Evolutionary conservation across 306 rosid species (phyloP), one percentile per base, ranked within the genome.

Genomic region (Malus domestica): DNA sequence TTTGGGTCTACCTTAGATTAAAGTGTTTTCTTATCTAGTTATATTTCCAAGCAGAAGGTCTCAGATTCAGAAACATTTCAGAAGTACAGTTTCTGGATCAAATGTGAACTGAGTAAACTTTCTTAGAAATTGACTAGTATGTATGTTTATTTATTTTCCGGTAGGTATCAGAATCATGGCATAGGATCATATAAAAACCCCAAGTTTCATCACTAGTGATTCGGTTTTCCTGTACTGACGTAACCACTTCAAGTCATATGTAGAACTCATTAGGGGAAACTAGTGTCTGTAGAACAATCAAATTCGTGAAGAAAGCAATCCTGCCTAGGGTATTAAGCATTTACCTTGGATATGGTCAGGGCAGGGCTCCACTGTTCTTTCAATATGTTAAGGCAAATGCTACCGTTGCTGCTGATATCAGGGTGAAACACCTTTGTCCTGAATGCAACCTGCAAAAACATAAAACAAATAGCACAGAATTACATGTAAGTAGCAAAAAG

Each of bases 331-430:
- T 4, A 60, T 44, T 22, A 40, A 74, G 73, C 33, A 77, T 62
- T 68, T 72, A 90, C 96, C 96, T 90, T 88, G 74, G 96, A 88
- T 72, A 90, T 88, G 77, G 92, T 90, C 19, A 90, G 79, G 52
- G 95, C 95, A 59, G 95, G 95, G 79, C 95, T 88, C 95, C 90
- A 88, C 73, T 88, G 95, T 78, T 90, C 95, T 87, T 90, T 90
- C 83, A 90, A 70, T 45, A 90, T 90, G 77, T 90, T 92, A 40
- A 90, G 92, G 81, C 95, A 90, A 83, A 90, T 90, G 82, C 95
- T 90, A 52, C 95, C 95, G 11, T 90, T 90, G 87, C 95, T 90
- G 76, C 86, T 88, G 74, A 90, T 86, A 55, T 90, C 87, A 55
- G 94, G 94, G 72, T 87, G 94, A 76, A 87, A 89, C 60, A 90